Evolutionary conservation across 179 eudicot genomes (phyloP).

Genomic region (Silene vulgaris): DNA sequence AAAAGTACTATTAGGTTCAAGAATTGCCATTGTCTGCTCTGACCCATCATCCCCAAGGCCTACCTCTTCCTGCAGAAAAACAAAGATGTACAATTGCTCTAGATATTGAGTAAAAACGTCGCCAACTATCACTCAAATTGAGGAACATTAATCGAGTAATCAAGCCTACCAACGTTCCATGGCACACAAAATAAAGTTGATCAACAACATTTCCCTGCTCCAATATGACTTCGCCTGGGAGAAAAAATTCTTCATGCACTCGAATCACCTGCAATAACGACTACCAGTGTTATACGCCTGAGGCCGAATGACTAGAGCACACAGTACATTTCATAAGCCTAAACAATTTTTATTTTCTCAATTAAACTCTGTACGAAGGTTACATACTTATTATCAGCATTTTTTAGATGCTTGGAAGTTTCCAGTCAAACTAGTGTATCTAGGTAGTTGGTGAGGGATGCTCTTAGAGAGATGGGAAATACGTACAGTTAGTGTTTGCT

Average conservation of each 20-base stretch:
- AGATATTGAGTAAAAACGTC: background rate
- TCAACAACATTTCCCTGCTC: slow-evolving; percentile 91
- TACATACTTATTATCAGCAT: too few relatives aligned
- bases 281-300: background rate
- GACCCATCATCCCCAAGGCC: slow-evolving; percentile 53
- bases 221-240: slow-evolving; percentile 87
- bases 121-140: background rate
- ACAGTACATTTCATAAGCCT: too few relatives aligned
- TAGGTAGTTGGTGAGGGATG: background rate
- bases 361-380: too few relatives aligned
- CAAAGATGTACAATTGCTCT: background rate
- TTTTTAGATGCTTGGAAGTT: too few relatives aligned
- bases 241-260: slow-evolving; percentile 88
- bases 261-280: slow-evolving; percentile 51
- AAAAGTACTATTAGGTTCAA: slow-evolving; percentile 55
- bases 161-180: slow-evolving; percentile 68
- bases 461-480: background rate
- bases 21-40: slow-evolving; percentile 49
- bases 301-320: background rate
- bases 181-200: slow-evolving; percentile 84
- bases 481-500: too few relatives aligned
- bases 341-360: too few relatives aligned
- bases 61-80: slow-evolving; percentile 60
- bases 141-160: background rate
- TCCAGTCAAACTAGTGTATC: background rate